Conservation (phyloP, 345 rosid genomes). For the Dipteronia dyeriana region DNA sequence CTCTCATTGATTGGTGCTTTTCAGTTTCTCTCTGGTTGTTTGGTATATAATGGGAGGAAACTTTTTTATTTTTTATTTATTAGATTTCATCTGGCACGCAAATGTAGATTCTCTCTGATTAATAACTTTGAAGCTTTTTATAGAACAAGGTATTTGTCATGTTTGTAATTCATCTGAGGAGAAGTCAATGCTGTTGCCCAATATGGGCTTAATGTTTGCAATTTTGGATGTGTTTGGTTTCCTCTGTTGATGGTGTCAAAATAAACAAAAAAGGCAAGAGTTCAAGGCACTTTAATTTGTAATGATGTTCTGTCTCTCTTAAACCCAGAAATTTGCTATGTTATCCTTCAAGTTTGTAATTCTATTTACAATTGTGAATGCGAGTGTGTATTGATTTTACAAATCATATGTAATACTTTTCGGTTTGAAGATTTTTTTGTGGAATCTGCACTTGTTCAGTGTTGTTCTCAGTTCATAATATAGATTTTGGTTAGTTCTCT, state of each 20-base stretch:
- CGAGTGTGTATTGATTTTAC: background rate
- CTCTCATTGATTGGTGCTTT: conserved; percentile 9
- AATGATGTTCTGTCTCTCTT: background rate
- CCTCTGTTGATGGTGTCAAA: background rate
- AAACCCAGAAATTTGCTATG: background rate
- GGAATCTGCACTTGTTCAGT: background rate
- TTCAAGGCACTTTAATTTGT: background rate
- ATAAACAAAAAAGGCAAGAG: background rate
- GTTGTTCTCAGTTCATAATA: background rate
- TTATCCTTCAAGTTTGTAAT: background rate
- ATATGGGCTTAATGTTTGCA: background rate
- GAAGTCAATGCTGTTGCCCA: background rate
- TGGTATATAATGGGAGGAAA: background rate
- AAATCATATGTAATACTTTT: background rate
- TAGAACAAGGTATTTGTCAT: background rate
- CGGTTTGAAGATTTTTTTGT: background rate
- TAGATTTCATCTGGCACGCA: background rate
- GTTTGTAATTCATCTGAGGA: background rate
- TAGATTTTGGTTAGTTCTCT: conserved; percentile 11
- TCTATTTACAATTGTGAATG: background rate
- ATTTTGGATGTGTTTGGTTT: background rate
- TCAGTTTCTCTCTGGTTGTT: background rate
- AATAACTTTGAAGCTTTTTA: background rate
- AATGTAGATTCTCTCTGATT: background rate
- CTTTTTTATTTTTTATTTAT: background rate